A percentile compares a stretch with the other conserved stretches of the same genome.
These are phyloP conservation scores for Cytospora schulzeri DNA, from an alignment of 2,329 filamentous ascomycete genomes.

Conservation along the genomic window DNA sequence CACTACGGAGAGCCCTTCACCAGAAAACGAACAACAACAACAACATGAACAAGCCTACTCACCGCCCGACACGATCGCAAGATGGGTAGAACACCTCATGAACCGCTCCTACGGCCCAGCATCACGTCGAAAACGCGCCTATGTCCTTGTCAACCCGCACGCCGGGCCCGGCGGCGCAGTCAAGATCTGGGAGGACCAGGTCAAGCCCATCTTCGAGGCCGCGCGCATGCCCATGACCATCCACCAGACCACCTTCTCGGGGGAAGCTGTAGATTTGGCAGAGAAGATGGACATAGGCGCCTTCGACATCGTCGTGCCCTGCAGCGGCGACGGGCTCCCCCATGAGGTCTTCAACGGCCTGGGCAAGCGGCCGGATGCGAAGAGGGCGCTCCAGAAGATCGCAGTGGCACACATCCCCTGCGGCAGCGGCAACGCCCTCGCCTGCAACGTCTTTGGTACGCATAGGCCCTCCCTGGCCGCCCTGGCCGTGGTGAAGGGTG, in stretches of 20 bases:
- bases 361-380: constrained; percentile 73
- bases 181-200: constrained; percentile 72
- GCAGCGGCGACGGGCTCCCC: constrained; percentile 88
- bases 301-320: constrained; percentile 84
- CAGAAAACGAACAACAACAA: not conserved
- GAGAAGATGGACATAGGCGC: constrained; percentile 74
- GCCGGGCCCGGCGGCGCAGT: constrained; percentile 79
- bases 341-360: constrained; percentile 96
- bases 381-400: constrained; percentile 71
- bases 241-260: constrained; percentile 68
- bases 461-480: constrained; percentile 74
- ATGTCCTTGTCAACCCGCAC: constrained; percentile 88
- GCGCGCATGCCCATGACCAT: constrained; percentile 78
- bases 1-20: constrained; percentile 7
- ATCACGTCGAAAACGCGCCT: constrained; percentile 73
- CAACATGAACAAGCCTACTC: constrained; percentile 32
- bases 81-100: constrained; percentile 68
- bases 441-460: constrained; percentile 85
- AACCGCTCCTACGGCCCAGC: constrained; percentile 70
- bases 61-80: constrained; percentile 48
- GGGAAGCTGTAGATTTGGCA: constrained; percentile 78
- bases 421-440: constrained; percentile 92
- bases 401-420: constrained; percentile 88
- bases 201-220: constrained; percentile 80
- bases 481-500: constrained; percentile 82